Conservation (phyloP, 331 rosid species). For the Saraca asoca region DNA sequence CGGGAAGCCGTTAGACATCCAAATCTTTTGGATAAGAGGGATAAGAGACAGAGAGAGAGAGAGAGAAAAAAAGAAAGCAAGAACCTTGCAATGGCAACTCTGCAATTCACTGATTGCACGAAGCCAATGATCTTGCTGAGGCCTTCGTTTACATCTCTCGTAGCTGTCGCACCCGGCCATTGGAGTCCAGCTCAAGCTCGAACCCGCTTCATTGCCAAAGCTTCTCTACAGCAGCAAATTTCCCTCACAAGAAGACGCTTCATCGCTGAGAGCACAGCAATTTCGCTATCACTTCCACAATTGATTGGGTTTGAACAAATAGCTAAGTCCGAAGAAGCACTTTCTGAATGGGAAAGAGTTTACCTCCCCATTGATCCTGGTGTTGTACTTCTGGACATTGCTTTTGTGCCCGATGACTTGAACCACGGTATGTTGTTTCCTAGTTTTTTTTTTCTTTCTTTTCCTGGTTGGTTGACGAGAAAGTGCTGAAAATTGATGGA, state of each 20-base stretch:
- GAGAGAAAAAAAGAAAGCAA: not conserved
- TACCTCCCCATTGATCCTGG: conserved; percentile 91
- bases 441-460: not conserved
- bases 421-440: conserved; percentile 64
- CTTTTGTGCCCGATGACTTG: conserved; percentile 83
- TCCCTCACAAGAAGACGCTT: conserved; percentile 57
- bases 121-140: conserved; percentile 41
- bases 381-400: conserved; percentile 92
- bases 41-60: conserved; percentile 38
- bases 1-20: conserved; percentile 54
- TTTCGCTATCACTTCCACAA: conserved; percentile 55
- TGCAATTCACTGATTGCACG: conserved; percentile 57
- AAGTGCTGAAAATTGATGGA: no score
- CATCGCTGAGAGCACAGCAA: conserved; percentile 63
- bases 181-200: conserved; percentile 35
- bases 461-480: not conserved
- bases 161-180: conserved; percentile 34
- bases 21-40: conserved; percentile 50
- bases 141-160: conserved; percentile 48
- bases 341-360: conserved; percentile 88
- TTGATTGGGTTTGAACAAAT: conserved; percentile 33
- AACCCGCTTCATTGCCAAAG: conserved; percentile 43
- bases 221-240: conserved; percentile 52
- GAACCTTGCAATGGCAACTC: conserved; percentile 59
- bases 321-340: conserved; percentile 65